These are phyloP conservation scores for Hygrophorus russula DNA, from an alignment of 768 basidiomycete genomes.

Conservation along the genomic window DNA sequence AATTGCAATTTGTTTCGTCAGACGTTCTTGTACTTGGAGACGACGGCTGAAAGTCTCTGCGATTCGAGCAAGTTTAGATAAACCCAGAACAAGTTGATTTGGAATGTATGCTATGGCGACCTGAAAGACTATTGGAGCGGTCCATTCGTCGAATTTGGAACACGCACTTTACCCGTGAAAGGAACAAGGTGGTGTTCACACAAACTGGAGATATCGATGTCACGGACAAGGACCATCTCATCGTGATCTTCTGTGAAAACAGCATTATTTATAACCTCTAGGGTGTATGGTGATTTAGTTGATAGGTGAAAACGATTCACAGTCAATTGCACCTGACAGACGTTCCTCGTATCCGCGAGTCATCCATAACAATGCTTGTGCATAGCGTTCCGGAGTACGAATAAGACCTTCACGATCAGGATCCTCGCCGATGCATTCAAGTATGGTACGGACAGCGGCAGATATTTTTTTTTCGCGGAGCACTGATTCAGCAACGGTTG, in stretches of 20 bases:
- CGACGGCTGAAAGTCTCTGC: slow-evolving; percentile 95
- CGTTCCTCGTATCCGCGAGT: slow-evolving; percentile 97
- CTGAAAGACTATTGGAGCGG: slow-evolving; percentile 30
- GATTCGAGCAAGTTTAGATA: slow-evolving; percentile 94
- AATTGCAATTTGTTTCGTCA: slow-evolving; percentile 95
- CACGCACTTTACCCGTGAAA: slow-evolving; percentile 87
- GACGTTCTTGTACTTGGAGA: slow-evolving; percentile 93
- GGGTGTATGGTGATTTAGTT: slow-evolving; percentile 5
- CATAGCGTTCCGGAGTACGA: slow-evolving; percentile 90
- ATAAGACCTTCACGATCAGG: slow-evolving; percentile 89
- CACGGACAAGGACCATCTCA: slow-evolving; percentile 97
- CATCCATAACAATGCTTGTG: slow-evolving; percentile 98
- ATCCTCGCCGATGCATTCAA: slow-evolving; percentile 98
- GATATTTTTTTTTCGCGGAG: slow-evolving; percentile 70
- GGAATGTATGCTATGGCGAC: slow-evolving; percentile 98
- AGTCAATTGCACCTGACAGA: slow-evolving; percentile 51
- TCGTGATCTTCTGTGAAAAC: slow-evolving; percentile 99
- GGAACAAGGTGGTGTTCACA: slow-evolving; percentile 99
- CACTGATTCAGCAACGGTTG: slow-evolving; percentile 60
- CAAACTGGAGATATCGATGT: slow-evolving; percentile 93
- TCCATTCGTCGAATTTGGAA: slow-evolving; percentile 4
- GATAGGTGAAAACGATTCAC: slow-evolving; percentile 10
- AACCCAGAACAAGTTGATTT: slow-evolving; percentile 83
- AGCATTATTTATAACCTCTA: slow-evolving; percentile 98
- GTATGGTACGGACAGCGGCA: slow-evolving; percentile 77